phyloP scores from a whole-genome alignment of 495 filamentous ascomycete genomes.

The Penicillium samsonianum region DNA sequence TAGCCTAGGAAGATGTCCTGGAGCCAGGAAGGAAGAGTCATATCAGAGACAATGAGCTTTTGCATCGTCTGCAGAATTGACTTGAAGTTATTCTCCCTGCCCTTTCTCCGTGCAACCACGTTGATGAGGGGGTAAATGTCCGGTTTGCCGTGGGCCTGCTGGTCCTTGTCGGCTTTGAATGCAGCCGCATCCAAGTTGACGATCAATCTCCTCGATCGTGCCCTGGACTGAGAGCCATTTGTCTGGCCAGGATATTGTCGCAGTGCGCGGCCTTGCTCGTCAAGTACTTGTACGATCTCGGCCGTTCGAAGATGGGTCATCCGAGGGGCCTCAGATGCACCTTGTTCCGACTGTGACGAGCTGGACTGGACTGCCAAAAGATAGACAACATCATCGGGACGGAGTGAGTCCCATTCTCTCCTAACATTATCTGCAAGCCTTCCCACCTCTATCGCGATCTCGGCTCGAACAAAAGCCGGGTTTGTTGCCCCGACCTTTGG shows the following conservation, averaged over 20 bases:
- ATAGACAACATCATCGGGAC: conserved; percentile 88
- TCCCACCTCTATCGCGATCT: conserved; percentile 85
- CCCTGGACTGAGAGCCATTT: conserved; percentile 55
- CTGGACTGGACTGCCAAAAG: conserved; percentile 66
- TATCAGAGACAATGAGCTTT: conserved; percentile 79
- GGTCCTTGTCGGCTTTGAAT: conserved; percentile 77
- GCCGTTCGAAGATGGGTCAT: conserved; percentile 77
- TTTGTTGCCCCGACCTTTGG: conserved; percentile 81
- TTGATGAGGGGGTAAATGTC: conserved; percentile 88
- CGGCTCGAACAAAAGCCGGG: conserved; percentile 83
- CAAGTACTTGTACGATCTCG: conserved; percentile 82
- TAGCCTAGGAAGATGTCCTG: conserved; percentile 97
- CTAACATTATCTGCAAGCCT: conserved; percentile 71
- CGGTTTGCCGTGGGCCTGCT: conserved; percentile 59
- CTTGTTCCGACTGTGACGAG: conserved; percentile 48
- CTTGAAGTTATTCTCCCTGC: conserved; percentile 97
- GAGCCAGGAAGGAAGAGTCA: conserved; percentile 86
- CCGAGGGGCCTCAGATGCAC: conserved; percentile 55
- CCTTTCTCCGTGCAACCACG: conserved; percentile 78
- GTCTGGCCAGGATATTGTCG: conserved; percentile 57
- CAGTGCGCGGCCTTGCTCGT: conserved; percentile 80
- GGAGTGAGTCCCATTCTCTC: conserved; percentile 88
- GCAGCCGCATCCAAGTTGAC: conserved; percentile 77
- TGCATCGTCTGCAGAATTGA: conserved; percentile 89
- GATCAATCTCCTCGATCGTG: conserved; percentile 66